Base-by-base conservation (phyloP, 257 asterid species). In the Petunia secreta region DNA sequence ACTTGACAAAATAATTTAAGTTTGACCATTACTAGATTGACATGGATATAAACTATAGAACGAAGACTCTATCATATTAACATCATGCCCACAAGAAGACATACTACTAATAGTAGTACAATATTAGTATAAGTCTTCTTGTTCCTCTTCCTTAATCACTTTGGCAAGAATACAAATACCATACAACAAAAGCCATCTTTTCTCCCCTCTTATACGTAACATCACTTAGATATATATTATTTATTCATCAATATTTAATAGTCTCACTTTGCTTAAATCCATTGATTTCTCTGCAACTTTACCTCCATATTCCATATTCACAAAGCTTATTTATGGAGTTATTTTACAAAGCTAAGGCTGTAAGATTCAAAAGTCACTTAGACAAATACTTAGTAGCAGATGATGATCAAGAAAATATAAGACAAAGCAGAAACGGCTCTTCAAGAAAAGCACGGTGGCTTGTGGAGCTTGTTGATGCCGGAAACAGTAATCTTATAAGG, bases 311-410 rank as follows among this genome's bases (percentile, higher is more conserved):
- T 50, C 46, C 41, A 71, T 25, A 44, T 34, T 64, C 73, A 40
- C 63, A 16, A 41, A 11, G 34, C 6, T 2, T 11, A 14, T 8
- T 6, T 4, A 94, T 95, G 99, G 97, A 95, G 13, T 86, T 91
- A 75, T 95, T 95, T 86, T 84, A 60, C 48, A 88, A 91, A 44
- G 83, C 87, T 3, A 90, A 90, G 65, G 97, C 90, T 0, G 97
- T 95, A 2, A 87, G 77, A 73, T 88, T 95, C 4, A 88, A 82
- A 64, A 89, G 95, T 84, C 99, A 93, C 88, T 73, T 91, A 1
- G 90, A 85, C 86, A 96, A 94, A 66, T 96, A 93, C 90, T 62
- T 96, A 37, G 87, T 88, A 38, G 97, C 99, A 79, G 96, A 87
- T 54, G 98, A 96, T 15, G 98, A 96, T 52, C 95, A 89, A 34